Conservation (phyloP, 2,329 filamentous ascomycete species). For the Diplodia corticola region DNA sequence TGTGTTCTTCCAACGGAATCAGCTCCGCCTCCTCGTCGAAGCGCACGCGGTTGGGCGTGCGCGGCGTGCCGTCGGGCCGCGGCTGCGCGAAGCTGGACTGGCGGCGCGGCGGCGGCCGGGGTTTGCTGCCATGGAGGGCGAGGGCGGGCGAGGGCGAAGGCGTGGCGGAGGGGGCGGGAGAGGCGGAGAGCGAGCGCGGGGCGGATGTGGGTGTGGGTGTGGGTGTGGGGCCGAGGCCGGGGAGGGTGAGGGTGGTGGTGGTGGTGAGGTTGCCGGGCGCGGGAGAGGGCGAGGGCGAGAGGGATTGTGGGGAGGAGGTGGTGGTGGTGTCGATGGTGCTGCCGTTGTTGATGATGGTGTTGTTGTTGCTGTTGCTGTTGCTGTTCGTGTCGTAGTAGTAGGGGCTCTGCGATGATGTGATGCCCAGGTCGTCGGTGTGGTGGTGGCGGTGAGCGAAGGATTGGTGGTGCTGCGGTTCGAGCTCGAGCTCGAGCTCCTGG, state of each 20-base stretch:
- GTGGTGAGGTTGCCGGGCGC: not conserved
- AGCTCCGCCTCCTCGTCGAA: conserved; percentile 56
- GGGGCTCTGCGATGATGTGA: not conserved
- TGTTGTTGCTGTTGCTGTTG: not conserved
- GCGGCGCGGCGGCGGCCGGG: conserved; percentile 32
- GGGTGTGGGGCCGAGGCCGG: too few relatives aligned
- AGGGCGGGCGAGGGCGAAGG: conserved; percentile 26
- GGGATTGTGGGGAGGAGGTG: not conserved
- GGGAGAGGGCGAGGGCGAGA: conserved; percentile 12
- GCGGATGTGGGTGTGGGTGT: conserved; percentile 5
- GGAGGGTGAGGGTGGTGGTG: too few relatives aligned
- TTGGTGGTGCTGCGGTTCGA: not conserved
- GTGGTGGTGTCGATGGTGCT: not conserved
- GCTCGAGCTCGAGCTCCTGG: conserved; percentile 15
- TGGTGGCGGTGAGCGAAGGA: not conserved
- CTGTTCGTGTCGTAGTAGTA: not conserved
- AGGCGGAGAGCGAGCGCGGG: not conserved
- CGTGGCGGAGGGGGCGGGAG: conserved; percentile 27
- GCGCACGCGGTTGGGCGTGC: conserved; percentile 71
- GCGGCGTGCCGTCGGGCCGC: conserved; percentile 53
- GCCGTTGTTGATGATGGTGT: not conserved
- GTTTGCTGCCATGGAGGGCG: conserved; percentile 5
- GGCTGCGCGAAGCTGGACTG: conserved; percentile 50
- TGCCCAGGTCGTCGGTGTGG: conserved; percentile 8
- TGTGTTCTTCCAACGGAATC: conserved; percentile 25